Conservation (phyloP, 2,329 filamentous ascomycete species). For the Beauveria sp. region DNA sequence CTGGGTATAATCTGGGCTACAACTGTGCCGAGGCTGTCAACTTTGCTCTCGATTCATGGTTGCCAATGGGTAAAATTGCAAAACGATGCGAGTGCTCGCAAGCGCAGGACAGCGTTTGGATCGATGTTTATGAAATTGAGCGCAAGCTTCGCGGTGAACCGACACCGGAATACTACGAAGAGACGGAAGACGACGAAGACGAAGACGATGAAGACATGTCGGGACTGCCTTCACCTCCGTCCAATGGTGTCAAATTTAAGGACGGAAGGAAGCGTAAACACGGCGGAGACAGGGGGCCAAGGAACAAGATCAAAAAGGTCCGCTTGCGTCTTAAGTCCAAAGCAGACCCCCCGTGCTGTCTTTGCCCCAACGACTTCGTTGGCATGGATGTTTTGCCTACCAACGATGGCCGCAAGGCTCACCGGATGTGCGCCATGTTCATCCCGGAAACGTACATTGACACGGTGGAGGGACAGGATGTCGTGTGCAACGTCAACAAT, state of each 20-base stretch:
- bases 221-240: constrained; percentile 71
- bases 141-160: constrained; percentile 86
- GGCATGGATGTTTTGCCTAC: constrained; percentile 78
- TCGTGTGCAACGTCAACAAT: constrained; percentile 68
- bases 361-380: constrained; percentile 86
- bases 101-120: constrained; percentile 96
- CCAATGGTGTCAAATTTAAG: constrained; percentile 62
- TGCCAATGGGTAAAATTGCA: constrained; percentile 89
- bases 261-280: constrained; percentile 54
- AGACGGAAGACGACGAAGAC: constrained; percentile 60
- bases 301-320: constrained; percentile 66
- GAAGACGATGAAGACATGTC: constrained; percentile 50
- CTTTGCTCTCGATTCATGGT: constrained; percentile 91
- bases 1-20: constrained; percentile 94
- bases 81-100: constrained; percentile 95
- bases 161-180: constrained; percentile 68
- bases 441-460: constrained; percentile 88
- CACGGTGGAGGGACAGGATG: constrained; percentile 60
- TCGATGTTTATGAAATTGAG: constrained; percentile 93
- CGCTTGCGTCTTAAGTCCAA: constrained; percentile 67
- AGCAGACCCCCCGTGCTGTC: constrained; percentile 71
- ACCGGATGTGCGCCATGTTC: constrained; percentile 82
- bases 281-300: constrained; percentile 28
- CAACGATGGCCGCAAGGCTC: constrained; percentile 79
- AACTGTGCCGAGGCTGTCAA: constrained; percentile 99